These are phyloP conservation scores for Mortierella sp. DNA, from an alignment of 371 early-diverging fungal genomes.

Conservation along the genomic window DNA sequence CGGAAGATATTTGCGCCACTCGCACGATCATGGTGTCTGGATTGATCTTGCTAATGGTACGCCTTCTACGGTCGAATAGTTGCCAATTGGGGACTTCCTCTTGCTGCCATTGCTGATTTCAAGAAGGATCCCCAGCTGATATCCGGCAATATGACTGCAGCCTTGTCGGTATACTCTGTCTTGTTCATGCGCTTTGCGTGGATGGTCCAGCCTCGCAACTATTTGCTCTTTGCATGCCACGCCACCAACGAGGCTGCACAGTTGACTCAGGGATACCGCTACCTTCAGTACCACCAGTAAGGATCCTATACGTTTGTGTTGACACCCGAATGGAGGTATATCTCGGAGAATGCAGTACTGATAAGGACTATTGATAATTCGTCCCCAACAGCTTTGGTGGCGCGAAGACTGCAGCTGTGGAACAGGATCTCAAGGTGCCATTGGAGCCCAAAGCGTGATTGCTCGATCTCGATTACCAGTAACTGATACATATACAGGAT, in stretches of 20 bases:
- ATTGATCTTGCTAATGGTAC: neutral
- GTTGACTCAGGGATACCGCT: constrained; percentile 87
- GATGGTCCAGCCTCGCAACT: constrained; percentile 91
- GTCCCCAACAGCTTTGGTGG: constrained; percentile 56
- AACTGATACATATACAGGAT: neutral
- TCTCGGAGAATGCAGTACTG: constrained; percentile 1
- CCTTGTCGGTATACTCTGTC: constrained; percentile 74
- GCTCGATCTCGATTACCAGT: too few species aligned
- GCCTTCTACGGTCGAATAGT: constrained; percentile 53
- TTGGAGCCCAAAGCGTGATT: constrained; percentile 30
- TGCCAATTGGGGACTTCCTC: constrained; percentile 97
- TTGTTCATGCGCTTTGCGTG: constrained; percentile 97
- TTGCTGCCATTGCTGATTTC: constrained; percentile 95
- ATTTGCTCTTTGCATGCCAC: constrained; percentile 93
- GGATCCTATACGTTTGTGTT: neutral
- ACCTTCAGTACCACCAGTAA: constrained; percentile 73
- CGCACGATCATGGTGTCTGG: neutral
- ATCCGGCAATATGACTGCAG: constrained; percentile 92
- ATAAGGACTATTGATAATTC: neutral
- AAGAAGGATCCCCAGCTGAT: constrained; percentile 93
- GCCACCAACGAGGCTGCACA: constrained; percentile 91
- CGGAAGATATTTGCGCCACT: neutral
- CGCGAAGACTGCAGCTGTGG: constrained; percentile 39
- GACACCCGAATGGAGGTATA: constrained; percentile 1
- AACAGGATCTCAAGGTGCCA: constrained; percentile 43